Percentiles rank a stretch among this genome's conserved stretches.
These are phyloP conservation scores for Mycena galopus DNA, from an alignment of 768 basidiomycete species.

Conservation along the genomic window DNA sequence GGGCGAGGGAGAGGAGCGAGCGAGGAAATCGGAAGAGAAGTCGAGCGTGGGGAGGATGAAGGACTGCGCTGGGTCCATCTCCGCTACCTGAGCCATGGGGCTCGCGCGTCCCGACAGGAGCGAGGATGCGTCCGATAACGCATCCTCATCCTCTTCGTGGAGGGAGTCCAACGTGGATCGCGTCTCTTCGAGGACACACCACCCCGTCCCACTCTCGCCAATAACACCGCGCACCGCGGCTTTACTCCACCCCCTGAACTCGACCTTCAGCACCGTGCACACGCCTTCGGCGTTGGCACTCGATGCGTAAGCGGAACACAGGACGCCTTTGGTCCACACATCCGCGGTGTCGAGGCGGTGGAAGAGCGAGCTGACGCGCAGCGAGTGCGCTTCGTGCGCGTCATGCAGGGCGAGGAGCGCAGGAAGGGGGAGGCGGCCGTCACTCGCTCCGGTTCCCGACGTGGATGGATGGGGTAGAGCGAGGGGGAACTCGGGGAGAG, in stretches of 20 bases:
- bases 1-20: neutral
- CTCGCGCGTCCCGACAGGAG: conserved; percentile 40
- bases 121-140: conserved; percentile 49
- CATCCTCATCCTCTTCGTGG: conserved; percentile 47
- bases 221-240: conserved; percentile 74
- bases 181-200: conserved; percentile 81
- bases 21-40: conserved; percentile 67
- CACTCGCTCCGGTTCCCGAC: neutral
- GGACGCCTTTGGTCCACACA: conserved; percentile 75
- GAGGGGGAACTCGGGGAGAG: conserved; percentile 58
- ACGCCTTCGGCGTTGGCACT: conserved; percentile 58
- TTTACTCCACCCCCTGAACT: conserved; percentile 81
- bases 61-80: conserved; percentile 71
- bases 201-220: conserved; percentile 78
- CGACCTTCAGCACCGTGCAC: conserved; percentile 75
- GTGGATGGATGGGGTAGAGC: too few relatives aligned
- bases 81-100: conserved; percentile 25
- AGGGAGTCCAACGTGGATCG: conserved; percentile 24
- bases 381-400: conserved; percentile 66
- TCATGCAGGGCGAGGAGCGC: conserved; percentile 65
- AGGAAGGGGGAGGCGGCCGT: conserved; percentile 63
- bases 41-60: conserved; percentile 85
- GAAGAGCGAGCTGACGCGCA: conserved; percentile 78
- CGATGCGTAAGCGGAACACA: conserved; percentile 72
- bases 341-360: conserved; percentile 75